A percentile compares a stretch with the other conserved stretches of the same genome.
Evolutionary conservation across 208 protist species (phyloP).

Genomic region (Acanthamoeba divionensis): DNA sequence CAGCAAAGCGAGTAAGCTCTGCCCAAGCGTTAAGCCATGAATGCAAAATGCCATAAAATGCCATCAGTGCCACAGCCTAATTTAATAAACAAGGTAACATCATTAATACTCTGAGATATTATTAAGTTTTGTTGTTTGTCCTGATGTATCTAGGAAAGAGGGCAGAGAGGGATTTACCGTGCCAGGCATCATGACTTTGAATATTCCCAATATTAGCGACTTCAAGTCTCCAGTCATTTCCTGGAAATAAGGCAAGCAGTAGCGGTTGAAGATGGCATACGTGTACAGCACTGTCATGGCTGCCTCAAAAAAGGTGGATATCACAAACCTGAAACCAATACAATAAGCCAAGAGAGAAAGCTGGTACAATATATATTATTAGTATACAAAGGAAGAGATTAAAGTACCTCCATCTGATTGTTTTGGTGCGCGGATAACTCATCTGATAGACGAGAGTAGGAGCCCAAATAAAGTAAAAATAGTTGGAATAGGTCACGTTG

Average conservation of each 20-base stretch:
- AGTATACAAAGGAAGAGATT: neutral
- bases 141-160: neutral
- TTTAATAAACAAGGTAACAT: neutral
- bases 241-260: slow-evolving; percentile 41
- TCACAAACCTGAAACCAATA: slow-evolving; percentile 2
- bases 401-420: slow-evolving; percentile 5
- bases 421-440: slow-evolving; percentile 36
- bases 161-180: neutral
- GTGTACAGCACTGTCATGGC: slow-evolving; percentile 39
- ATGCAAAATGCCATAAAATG: neutral
- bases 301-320: slow-evolving; percentile 30
- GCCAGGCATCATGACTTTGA: slow-evolving; percentile 49
- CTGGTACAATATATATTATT: neutral
- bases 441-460: slow-evolving; percentile 40
- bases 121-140: neutral
- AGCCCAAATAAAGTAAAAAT: slow-evolving; percentile 34
- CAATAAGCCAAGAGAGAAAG: neutral
- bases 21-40: slow-evolving; percentile 29
- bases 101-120: neutral
- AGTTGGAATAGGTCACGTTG: slow-evolving; percentile 13
- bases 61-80: slow-evolving; percentile 20
- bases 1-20: slow-evolving; percentile 46
- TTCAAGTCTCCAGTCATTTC: slow-evolving; percentile 18
- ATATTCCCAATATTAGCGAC: slow-evolving; percentile 16
- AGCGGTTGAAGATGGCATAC: slow-evolving; percentile 26